Conservation (phyloP, 768 basidiomycete species). For the Kwoniella bestiolae region DNA sequence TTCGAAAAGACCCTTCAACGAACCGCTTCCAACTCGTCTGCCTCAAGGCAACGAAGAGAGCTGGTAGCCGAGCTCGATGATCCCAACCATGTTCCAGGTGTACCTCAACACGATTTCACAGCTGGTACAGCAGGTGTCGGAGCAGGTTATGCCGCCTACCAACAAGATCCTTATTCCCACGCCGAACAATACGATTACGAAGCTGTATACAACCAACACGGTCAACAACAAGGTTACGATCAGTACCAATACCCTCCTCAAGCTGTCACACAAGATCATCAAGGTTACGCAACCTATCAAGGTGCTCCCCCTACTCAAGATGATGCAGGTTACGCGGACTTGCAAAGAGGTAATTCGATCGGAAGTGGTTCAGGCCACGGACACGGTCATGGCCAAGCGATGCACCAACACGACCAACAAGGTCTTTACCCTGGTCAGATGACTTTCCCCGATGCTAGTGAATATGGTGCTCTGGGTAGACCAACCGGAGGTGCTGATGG, state of each 20-base stretch:
- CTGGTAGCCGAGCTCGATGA: slow-evolving; percentile 50
- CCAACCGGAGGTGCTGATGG: slow-evolving; percentile 50
- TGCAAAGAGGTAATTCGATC: slow-evolving; percentile 45
- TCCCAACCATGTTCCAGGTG: slow-evolving; percentile 37
- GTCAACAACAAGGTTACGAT: slow-evolving; percentile 20
- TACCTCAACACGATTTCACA: slow-evolving; percentile 56
- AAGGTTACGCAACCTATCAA: slow-evolving; percentile 30
- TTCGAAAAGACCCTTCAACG: slow-evolving; percentile 52
- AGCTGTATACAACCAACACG: slow-evolving; percentile 27
- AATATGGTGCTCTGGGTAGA: slow-evolving; percentile 41
- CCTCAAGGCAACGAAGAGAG: slow-evolving; percentile 46
- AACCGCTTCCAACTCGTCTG: slow-evolving; percentile 43
- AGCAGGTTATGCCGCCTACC: slow-evolving; percentile 33
- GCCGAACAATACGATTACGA: slow-evolving; percentile 47
- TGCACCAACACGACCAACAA: slow-evolving; percentile 19
- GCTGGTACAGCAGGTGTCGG: slow-evolving; percentile 32
- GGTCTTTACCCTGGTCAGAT: slow-evolving; percentile 33
- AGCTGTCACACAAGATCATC: slow-evolving; percentile 18
- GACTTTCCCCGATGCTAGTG: slow-evolving; percentile 34
- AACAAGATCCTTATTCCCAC: slow-evolving; percentile 42
- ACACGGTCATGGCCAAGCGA: slow-evolving; percentile 10
- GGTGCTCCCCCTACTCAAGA: slow-evolving; percentile 38
- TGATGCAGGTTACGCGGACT: slow-evolving; percentile 46
- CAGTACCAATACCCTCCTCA: slow-evolving; percentile 30
- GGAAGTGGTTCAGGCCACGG: slow-evolving; percentile 40